Percentiles rank a stretch among this genome's conserved stretches.
These are phyloP conservation scores for Saturnispora zaruensis DNA, from an alignment of 805 yeast species.

Conservation along the genomic window DNA sequence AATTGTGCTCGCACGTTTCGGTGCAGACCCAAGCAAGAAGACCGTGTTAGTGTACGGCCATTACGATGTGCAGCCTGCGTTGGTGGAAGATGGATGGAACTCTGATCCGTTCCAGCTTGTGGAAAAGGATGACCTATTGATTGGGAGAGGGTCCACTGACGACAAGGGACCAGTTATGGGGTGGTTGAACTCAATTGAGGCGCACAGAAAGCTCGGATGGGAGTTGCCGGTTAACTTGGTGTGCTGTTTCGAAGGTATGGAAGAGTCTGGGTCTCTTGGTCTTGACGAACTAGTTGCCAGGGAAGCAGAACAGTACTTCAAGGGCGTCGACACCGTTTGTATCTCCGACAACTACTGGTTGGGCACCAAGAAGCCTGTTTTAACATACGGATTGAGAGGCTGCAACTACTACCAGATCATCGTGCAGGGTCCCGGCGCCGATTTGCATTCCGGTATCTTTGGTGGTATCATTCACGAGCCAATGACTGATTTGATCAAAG, in stretches of 20 bases:
- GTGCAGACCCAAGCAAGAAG: conserved; percentile 73
- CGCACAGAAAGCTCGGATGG: conserved; percentile 74
- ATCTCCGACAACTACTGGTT: conserved; percentile 98
- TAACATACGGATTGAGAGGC: conserved; percentile 97
- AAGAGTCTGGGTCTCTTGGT: conserved; percentile 93
- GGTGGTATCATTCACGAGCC: conserved; percentile 98
- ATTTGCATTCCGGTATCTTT: conserved; percentile 92
- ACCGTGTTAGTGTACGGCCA: conserved; percentile 92
- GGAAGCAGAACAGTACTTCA: conserved; percentile 76
- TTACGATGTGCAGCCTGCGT: conserved; percentile 98
- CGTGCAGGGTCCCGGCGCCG: conserved; percentile 90
- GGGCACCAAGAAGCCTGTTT: conserved; percentile 93
- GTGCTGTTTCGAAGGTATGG: conserved; percentile 98
- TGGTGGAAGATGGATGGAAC: conserved; percentile 87
- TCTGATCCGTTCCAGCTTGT: conserved; percentile 80
- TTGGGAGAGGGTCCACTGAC: conserved; percentile 94
- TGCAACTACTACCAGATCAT: conserved; percentile 83
- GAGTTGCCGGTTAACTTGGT: conserved; percentile 91
- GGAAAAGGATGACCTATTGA: conserved; percentile 60
- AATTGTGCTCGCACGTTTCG: conserved; percentile 82
- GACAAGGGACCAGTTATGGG: conserved; percentile 98
- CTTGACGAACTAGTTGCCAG: conserved; percentile 71
- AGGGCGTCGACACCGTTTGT: conserved; percentile 87
- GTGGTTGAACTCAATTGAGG: conserved; percentile 90
- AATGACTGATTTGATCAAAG: conserved; percentile 80